Base-by-base conservation (phyloP, 2,329 filamentous ascomycete genomes). In the Neurospora crassa region DNA sequence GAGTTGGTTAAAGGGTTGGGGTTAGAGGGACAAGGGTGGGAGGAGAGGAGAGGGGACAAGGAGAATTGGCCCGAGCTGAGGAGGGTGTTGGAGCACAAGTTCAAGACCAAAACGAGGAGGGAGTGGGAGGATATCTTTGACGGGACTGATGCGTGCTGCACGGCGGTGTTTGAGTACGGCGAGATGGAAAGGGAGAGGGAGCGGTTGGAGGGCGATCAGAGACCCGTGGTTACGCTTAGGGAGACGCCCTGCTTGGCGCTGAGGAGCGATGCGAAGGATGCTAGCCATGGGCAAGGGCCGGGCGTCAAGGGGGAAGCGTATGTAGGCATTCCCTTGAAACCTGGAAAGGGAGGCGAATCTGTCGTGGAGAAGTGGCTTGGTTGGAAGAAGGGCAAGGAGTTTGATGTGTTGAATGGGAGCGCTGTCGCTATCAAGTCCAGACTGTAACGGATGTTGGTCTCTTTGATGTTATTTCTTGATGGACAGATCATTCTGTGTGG, bases 81-180 rank as follows among this genome's bases (percentile, higher is more conserved):
- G 69, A 77, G 81, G 0, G 78, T 88, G 2, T 91, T 97, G 75
- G 85, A 85, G 2, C 78, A 78, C 3, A 84, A 83, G 0, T 97
- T 98, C 80, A 88, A 85, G 79, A 80, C 83, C 67, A 93, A 89
- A 82, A 91, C 91, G 5, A 86, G 94, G 42, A 78, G 81, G 0
- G 91, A 97, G 79, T 98, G 95, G 95, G 95, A 97, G 81, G 79
- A 73, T 3, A 83, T 97, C 6, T 98, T 97, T 79, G 92, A 97
- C 79, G 92, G 92, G 12, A 96, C 92, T 0, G 95, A 98, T 81
- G 95, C 95, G 1, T 98, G 95, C 80, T 93, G 91, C 74, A 93
- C 92, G n/a, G 95, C 95, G 0, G 92, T 98, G 1, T 83, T 97
- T 59, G 90, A 89, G 42, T 92, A 93, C 74, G 77, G 76, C 0